Conservation (phyloP, 192 early-diverging fungal genomes). For the Powellomyces hirtus region DNA sequence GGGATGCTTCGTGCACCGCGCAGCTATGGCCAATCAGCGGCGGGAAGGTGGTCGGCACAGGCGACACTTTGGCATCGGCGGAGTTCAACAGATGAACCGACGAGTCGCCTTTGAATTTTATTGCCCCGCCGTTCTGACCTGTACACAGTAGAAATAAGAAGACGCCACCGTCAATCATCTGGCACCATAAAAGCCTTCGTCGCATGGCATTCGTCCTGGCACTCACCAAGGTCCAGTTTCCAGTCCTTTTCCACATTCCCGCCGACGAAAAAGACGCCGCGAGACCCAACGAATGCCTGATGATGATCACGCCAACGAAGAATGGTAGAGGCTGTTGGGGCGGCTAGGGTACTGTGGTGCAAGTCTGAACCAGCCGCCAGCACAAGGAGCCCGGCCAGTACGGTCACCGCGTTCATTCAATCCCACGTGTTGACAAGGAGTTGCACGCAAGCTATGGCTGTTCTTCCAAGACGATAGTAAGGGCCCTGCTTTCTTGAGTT, state of each 20-base stretch:
- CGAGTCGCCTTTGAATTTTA: background rate
- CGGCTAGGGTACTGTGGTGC: too few species aligned
- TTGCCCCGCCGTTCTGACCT: background rate
- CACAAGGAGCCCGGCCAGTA: too few species aligned
- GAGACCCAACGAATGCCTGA: background rate
- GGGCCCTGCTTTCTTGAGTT: too few species aligned
- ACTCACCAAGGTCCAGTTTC: background rate
- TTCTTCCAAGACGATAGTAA: too few species aligned
- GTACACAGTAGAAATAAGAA: background rate
- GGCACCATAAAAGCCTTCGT: background rate
- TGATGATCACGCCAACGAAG: constrained; percentile 30
- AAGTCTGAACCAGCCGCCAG: too few species aligned
- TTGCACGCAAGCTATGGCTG: too few species aligned
- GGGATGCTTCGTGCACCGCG: background rate
- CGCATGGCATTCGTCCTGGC: background rate
- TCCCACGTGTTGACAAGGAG: too few species aligned
- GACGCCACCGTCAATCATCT: background rate
- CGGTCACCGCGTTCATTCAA: too few species aligned
- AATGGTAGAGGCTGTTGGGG: too few species aligned
- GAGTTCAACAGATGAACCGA: background rate
- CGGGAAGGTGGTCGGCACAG: background rate
- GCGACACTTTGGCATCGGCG: background rate
- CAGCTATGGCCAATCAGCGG: constrained; percentile 23
- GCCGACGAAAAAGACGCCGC: constrained; percentile 19
- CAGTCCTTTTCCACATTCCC: background rate